These are phyloP conservation scores for Pueraria montana DNA, from an alignment of 306 rosid species.

Conservation along the genomic window DNA sequence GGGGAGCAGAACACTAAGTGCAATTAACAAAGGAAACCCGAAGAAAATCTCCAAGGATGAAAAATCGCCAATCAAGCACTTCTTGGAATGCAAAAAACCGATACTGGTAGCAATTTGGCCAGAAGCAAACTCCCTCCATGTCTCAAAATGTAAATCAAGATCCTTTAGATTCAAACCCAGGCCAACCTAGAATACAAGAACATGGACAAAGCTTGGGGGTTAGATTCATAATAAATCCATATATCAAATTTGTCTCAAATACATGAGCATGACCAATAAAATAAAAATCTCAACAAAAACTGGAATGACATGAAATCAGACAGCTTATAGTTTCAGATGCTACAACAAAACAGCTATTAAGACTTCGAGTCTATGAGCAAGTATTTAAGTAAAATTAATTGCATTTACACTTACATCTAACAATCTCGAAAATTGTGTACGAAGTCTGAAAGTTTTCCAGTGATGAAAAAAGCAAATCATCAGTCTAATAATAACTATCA, in stretches of 20 bases:
- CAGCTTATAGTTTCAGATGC: neutral
- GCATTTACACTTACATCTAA: neutral
- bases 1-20: slow-evolving; percentile 84
- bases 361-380: no score
- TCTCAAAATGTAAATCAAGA: slow-evolving; percentile 58
- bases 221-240: slow-evolving; percentile 4
- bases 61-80: slow-evolving; percentile 98
- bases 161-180: slow-evolving; percentile 64
- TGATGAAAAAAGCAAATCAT: neutral
- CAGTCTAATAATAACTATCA: neutral
- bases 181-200: slow-evolving; percentile 57
- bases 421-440: neutral
- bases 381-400: neutral
- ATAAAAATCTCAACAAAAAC: neutral
- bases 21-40: slow-evolving; percentile 96
- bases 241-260: neutral
- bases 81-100: slow-evolving; percentile 92
- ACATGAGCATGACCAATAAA: neutral
- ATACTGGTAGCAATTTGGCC: slow-evolving; percentile 84
- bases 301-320: slow-evolving; percentile 1
- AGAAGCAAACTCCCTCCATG: slow-evolving; percentile 81
- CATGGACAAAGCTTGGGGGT: slow-evolving; percentile 1
- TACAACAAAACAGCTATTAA: slow-evolving; percentile 1
- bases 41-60: slow-evolving; percentile 88
- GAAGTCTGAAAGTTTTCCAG: neutral